A percentile compares a stretch with the other conserved stretches of the same genome.
phyloP scores from a whole-genome alignment of 495 filamentous ascomycete species.

The Bathelium albidoporum region DNA sequence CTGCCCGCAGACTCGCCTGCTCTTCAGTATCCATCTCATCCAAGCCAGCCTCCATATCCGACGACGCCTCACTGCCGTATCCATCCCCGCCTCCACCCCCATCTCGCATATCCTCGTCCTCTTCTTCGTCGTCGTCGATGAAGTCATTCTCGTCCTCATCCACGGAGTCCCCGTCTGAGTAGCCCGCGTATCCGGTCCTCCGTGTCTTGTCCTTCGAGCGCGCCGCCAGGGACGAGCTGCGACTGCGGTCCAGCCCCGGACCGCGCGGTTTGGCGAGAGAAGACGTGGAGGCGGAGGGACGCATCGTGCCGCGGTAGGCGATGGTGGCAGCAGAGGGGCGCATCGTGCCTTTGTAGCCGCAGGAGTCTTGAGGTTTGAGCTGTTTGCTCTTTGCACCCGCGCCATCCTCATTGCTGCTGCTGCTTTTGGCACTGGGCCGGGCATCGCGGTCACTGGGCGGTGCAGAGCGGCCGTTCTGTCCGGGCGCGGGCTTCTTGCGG shows the following conservation, averaged over 20 bases:
- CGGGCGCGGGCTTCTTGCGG: slow-evolving; percentile 13
- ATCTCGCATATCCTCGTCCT: slow-evolving; percentile 38
- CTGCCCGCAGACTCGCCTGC: slow-evolving; percentile 36
- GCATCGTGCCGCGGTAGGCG: slow-evolving; percentile 31
- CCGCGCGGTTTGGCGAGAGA: slow-evolving; percentile 1
- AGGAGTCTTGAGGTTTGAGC: slow-evolving; percentile 8
- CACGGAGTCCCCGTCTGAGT: slow-evolving; percentile 25
- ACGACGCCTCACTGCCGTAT: slow-evolving; percentile 45
- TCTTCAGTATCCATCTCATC: slow-evolving; percentile 53
- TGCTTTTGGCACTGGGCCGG: background rate
- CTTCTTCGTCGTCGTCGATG: slow-evolving; percentile 28
- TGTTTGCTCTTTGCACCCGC: no score
- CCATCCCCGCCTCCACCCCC: slow-evolving; percentile 41
- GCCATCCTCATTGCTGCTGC: no score
- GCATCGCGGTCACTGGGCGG: background rate
- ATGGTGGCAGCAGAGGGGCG: slow-evolving; percentile 24
- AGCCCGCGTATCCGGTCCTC: slow-evolving; percentile 26
- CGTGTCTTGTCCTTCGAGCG: slow-evolving; percentile 12
- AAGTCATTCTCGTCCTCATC: slow-evolving; percentile 30
- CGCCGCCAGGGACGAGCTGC: background rate
- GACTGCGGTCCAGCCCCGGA: background rate
- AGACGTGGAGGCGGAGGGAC: slow-evolving; percentile 9
- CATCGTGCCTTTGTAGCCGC: slow-evolving; percentile 50
- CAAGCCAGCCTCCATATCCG: slow-evolving; percentile 57
- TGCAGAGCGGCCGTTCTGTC: no score